A percentile compares a stretch with the other conserved stretches of the same genome.
phyloP scores from a whole-genome alignment of 345 rosid genomes.

The Gossypium sturtianum region DNA sequence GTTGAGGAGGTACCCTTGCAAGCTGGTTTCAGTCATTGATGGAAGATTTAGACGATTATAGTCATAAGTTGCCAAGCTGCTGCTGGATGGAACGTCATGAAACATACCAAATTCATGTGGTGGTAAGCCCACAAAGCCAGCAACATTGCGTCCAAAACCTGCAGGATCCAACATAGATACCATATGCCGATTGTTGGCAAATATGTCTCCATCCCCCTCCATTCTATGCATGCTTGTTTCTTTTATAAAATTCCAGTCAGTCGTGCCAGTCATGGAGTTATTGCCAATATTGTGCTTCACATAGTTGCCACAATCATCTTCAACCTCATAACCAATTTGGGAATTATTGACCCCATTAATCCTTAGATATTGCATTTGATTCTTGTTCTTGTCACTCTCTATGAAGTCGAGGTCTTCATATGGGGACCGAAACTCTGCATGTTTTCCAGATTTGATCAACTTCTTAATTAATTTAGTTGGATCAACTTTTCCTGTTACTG shows the following conservation, averaged over 20 bases:
- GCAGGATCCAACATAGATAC: conserved; percentile 3
- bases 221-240: not conserved
- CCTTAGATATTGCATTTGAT: conserved; percentile 12
- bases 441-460: conserved; percentile 51
- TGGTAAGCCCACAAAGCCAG: not conserved
- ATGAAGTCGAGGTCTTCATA: conserved; percentile 2
- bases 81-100: conserved; percentile 1
- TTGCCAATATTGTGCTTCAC: conserved; percentile 9
- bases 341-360: conserved; percentile 9
- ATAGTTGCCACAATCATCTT: conserved; percentile 11
- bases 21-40: conserved; percentile 9
- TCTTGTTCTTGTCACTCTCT: not conserved
- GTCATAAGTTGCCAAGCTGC: conserved; percentile 11
- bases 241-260: conserved; percentile 7
- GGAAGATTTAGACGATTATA: conserved; percentile 9
- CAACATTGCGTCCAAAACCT: conserved; percentile 8
- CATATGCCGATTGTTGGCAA: not conserved
- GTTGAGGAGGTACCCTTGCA: conserved; percentile 12
- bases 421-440: conserved; percentile 47
- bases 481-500: conserved; percentile 52
- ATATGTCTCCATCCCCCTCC: conserved; percentile 6
- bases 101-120: conserved; percentile 12
- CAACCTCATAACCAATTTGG: conserved; percentile 13
- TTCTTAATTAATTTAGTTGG: conserved; percentile 40
- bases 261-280: not conserved